Evolutionary conservation across 176 grass and related monocot species (phyloP).

Genomic region (Puccinellia tenuiflora): DNA sequence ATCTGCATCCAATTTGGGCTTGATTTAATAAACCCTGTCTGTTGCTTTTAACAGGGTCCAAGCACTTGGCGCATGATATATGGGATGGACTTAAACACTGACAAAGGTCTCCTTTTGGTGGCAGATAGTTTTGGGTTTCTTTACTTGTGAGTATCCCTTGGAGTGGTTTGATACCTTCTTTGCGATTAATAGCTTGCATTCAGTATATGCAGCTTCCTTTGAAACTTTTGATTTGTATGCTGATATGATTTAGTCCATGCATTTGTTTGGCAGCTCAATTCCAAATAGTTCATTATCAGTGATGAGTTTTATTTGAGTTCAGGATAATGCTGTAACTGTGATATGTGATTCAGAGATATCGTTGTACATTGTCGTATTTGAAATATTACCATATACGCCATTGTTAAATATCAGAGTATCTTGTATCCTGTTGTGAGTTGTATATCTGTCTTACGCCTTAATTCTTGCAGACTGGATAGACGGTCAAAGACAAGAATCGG

Average conservation of each 20-base stretch:
- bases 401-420: neutral
- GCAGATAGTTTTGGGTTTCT: constrained; percentile 93
- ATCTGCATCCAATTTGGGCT: neutral
- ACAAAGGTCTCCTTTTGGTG: constrained; percentile 82
- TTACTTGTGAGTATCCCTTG: constrained; percentile 57
- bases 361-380: neutral
- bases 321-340: neutral
- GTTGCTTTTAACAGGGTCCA: constrained; percentile 56
- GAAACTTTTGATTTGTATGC: neutral
- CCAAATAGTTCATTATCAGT: too few species aligned
- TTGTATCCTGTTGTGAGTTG: neutral
- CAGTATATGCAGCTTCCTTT: neutral
- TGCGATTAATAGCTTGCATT: neutral
- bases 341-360: neutral
- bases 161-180: neutral
- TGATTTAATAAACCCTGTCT: neutral
- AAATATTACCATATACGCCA: neutral
- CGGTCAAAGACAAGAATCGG: constrained; percentile 55
- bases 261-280: neutral
- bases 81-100: constrained; percentile 83
- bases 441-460: neutral
- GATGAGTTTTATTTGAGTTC: neutral
- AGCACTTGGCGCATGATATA: constrained; percentile 85
- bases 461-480: constrained; percentile 55
- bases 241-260: neutral